phyloP scores from a whole-genome alignment of 2,329 filamentous ascomycete species.

The Aspergillus thermomutatus region DNA sequence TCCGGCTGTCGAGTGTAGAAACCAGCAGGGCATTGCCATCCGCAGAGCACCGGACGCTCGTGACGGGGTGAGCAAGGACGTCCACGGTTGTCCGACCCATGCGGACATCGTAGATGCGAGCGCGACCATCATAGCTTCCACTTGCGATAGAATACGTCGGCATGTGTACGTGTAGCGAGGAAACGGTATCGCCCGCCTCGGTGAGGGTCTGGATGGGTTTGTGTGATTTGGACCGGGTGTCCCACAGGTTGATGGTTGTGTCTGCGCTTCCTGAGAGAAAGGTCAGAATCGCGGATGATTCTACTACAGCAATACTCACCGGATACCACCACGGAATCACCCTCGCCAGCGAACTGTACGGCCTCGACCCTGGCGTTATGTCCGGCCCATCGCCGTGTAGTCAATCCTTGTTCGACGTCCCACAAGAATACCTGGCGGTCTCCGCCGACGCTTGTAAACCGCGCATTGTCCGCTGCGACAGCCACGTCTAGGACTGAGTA shows the following conservation, averaged over 20 bases:
- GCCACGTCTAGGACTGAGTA: slow-evolving; percentile 84
- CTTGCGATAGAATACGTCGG: slow-evolving; percentile 55
- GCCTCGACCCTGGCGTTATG: slow-evolving; percentile 74
- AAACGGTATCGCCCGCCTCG: slow-evolving; percentile 42
- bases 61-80: slow-evolving; percentile 66
- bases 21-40: slow-evolving; percentile 74
- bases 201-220: slow-evolving; percentile 43
- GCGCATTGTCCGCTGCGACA: slow-evolving; percentile 71
- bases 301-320: slow-evolving; percentile 28
- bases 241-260: slow-evolving; percentile 43
- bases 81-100: slow-evolving; percentile 70
- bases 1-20: slow-evolving; percentile 68
- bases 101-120: slow-evolving; percentile 78
- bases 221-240: slow-evolving; percentile 37
- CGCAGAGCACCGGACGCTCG: slow-evolving; percentile 66
- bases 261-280: slow-evolving; percentile 41
- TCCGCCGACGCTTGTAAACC: slow-evolving; percentile 82
- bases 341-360: slow-evolving; percentile 74
- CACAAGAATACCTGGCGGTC: slow-evolving; percentile 90
- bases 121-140: slow-evolving; percentile 79
- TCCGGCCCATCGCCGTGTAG: slow-evolving; percentile 69
- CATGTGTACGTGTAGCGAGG: slow-evolving; percentile 38
- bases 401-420: slow-evolving; percentile 82
- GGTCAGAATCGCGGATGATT: background rate
- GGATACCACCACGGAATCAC: slow-evolving; percentile 68